Base-by-base conservation (phyloP, 2,329 filamentous ascomycete genomes). In the Arthrobotrys pseudoclavata region DNA sequence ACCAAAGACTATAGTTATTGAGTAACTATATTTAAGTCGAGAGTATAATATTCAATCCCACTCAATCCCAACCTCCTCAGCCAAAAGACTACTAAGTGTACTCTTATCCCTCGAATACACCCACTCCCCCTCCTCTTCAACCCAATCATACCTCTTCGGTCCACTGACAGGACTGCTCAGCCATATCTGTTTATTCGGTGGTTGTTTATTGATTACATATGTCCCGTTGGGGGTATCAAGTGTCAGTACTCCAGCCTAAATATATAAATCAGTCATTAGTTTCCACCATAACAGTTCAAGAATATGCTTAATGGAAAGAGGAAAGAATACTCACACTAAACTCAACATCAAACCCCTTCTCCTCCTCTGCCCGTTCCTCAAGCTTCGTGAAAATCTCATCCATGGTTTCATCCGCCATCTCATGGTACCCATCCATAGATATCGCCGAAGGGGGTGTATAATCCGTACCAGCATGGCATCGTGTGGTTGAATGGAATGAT, bases 151-250 rank as follows among this genome's bases (percentile, higher is more conserved):
- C 74, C 95, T 91, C 85, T 97, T 97, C 13, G 96, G 96, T 0
- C 96, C 96, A 4, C 92, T 94, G 67, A 93, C 86, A 3, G 96
- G 96, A 50, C 93, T 97, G 42, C 93, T 96, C 53, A 98, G 89
- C 96, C 96, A 99, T 83, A 99, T 97, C 83, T 92, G 96, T 86
- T 94, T 96, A 87, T 97, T 98, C 20, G 95, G 94, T 0, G 96
- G 96, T 84, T 99, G 96, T 85, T 99, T 99, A 88, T 99, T 99
- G 85, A 99, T 88, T 76, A 99, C 92, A 83, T 96, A 99, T 31
- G 89, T 95, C 79, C 94, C 94, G 62, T 89, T 86, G 12, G 87
- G 86, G 81, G 92, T 89, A 5, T 86, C 87, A 82, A 98, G 87
- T 79, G 90, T 94, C 81, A 98, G 87, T 69, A 98, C 94, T 69